Evolutionary conservation across 1,139 yeast genomes (phyloP), one percentile per base, ranked within the genome.

Genomic region (Pneumocystis jirovecii): DNA sequence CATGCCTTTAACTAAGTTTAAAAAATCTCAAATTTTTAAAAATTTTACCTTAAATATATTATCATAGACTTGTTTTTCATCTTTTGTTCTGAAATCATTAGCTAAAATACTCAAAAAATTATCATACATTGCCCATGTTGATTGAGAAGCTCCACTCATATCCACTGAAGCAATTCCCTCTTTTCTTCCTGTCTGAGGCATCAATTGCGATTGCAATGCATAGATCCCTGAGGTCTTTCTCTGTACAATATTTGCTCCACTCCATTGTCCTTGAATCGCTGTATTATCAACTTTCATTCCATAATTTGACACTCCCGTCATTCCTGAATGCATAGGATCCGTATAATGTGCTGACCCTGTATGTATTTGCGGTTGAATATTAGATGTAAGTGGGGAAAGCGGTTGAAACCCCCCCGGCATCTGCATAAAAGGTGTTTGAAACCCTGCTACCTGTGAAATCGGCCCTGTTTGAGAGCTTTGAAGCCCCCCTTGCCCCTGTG

Each of bases 31-130:
- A 25, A 21, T 25, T 21, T 19, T 12, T 10, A 50, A 15, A 29
- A 4, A 15, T 25, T 10, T 50, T 50, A 50, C 57, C 57, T 80
- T 80, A 76, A 91, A 93, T 67, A 91, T 87, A 64, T 87, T 87
- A 73, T 90, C 96, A 75, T 90, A 91, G 66, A 90, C 83, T 68
- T 81, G 81, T 74, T 90, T 91, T 73, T 93, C 98, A 71, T 89
- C 93, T 71, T 86, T 85, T 63, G 95, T 82, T 73, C 57, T 50
- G 21, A 25, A 25, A 25, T 25, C 8, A 50, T 50, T 50, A 50
- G 25, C 25, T 3, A 50, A 50, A 50, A 25, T 7, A 50, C 21
- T 25, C 25, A 25, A 50, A 50, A 44, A 25, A 50, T 50, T 8
- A 50, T 12, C 5, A 25, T 50, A 50, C 57, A 91, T 85, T 39